A percentile compares a stretch with the other conserved stretches of the same genome.
Evolutionary conservation across 1,284 basidiomycete species (phyloP).

Genomic region (Caloboletus firmus): DNA sequence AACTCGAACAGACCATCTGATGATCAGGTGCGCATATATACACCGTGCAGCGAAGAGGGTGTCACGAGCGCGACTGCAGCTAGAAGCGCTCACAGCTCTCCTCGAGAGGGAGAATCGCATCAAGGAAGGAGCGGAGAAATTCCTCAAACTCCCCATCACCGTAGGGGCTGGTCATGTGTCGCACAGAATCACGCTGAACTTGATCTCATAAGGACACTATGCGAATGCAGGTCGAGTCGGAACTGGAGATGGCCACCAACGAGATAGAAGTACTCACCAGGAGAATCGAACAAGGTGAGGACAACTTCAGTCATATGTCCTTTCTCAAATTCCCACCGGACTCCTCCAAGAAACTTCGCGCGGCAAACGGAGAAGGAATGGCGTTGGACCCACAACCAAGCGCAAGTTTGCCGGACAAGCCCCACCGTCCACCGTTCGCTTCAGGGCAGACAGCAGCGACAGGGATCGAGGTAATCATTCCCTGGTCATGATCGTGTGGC

Average conservation of each 20-base stretch:
- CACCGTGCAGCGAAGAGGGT: neutral
- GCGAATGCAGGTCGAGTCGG: constrained; percentile 72
- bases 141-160: constrained; percentile 66
- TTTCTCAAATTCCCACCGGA: neutral
- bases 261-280: constrained; percentile 68
- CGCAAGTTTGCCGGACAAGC: constrained; percentile 42
- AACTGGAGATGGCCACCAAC: constrained; percentile 68
- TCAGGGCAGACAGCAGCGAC: constrained; percentile 42
- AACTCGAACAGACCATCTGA: constrained; percentile 24
- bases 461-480: constrained; percentile 29
- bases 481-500: neutral
- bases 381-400: constrained; percentile 32
- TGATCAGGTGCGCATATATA: constrained; percentile 32
- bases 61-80: constrained; percentile 41
- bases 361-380: constrained; percentile 39
- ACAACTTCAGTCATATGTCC: neutral
- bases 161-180: constrained; percentile 40
- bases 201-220: constrained; percentile 52
- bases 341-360: constrained; percentile 41
- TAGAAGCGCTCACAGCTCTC: constrained; percentile 64
- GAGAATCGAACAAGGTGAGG: constrained; percentile 62
- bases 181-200: constrained; percentile 8
- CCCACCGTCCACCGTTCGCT: constrained; percentile 28
- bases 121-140: constrained; percentile 83
- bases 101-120: constrained; percentile 75